A percentile compares a stretch with the other conserved stretches of the same genome.
Evolutionary conservation across 2,329 filamentous ascomycete genomes (phyloP).

Genomic region (Akanthomyces dipterigenus): DNA sequence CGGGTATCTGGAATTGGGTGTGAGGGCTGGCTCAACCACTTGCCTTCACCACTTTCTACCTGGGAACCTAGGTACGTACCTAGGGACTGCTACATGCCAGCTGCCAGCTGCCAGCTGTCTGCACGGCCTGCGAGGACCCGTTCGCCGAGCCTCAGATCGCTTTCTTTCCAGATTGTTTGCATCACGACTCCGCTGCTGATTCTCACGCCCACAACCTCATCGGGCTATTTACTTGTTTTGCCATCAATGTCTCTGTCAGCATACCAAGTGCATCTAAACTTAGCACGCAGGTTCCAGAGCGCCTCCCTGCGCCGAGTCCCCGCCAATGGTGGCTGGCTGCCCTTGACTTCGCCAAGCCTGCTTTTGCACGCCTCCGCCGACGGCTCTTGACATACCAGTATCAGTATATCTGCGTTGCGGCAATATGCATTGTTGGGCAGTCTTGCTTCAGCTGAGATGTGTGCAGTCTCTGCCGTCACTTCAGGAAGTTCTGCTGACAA

Average conservation of each 20-base stretch:
- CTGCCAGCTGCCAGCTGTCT: not conserved
- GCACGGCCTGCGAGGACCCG: not conserved
- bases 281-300: not conserved
- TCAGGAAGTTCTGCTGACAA: not conserved
- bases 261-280: slow-evolving; percentile 2
- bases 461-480: too few relatives aligned
- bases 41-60: not conserved
- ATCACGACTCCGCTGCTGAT: not conserved
- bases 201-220: not conserved
- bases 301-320: not conserved
- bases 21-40: not conserved
- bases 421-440: not conserved
- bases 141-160: not conserved
- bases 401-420: not conserved
- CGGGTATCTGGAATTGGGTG: not conserved
- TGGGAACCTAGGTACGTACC: too few relatives aligned
- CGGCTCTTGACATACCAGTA: not conserved
- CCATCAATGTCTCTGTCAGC: slow-evolving; percentile 6
- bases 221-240: not conserved
- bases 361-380: not conserved
- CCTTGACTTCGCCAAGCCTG: not conserved
- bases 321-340: not conserved
- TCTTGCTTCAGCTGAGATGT: not conserved
- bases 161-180: not conserved
- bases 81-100: too few relatives aligned